phyloP scores from a whole-genome alignment of 352 stramenopile genomes.

The Phytophthora syringae region DNA sequence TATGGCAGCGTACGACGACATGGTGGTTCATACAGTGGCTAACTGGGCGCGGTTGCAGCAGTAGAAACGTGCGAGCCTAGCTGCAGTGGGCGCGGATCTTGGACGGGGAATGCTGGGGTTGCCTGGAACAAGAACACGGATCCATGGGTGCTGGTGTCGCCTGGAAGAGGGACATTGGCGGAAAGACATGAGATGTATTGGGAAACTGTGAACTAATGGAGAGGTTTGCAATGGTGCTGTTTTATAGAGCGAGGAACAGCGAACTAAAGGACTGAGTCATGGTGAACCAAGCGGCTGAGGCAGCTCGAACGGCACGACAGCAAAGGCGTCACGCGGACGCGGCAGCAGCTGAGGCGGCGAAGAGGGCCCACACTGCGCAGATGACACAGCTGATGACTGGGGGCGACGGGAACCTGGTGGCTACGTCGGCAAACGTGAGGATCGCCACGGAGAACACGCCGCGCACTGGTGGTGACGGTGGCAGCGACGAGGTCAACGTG shows the following conservation, averaged over 20 bases:
- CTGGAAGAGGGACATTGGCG: too few relatives aligned
- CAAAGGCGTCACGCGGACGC: background rate
- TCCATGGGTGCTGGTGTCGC: too few relatives aligned
- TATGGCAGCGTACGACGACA: too few relatives aligned
- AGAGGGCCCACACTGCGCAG: background rate
- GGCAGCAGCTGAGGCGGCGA: background rate
- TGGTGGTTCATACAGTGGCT: conserved; percentile 1
- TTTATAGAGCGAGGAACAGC: background rate
- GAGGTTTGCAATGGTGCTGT: background rate
- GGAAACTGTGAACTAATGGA: background rate
- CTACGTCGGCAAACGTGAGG: background rate
- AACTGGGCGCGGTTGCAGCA: background rate
- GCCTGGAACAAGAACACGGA: too few relatives aligned
- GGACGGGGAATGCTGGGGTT: too few relatives aligned
- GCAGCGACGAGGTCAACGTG: too few relatives aligned
- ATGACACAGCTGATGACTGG: background rate
- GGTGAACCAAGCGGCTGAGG: too few relatives aligned
- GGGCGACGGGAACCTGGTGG: background rate
- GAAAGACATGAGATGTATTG: background rate
- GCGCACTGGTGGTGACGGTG: background rate
- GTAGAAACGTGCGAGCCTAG: background rate
- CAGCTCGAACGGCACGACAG: background rate
- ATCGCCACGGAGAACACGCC: background rate
- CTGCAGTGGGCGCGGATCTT: background rate
- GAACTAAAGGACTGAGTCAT: background rate